Evolutionary conservation across 2,329 filamentous ascomycete genomes (phyloP).

Genomic region (Lizonia empirigonia): DNA sequence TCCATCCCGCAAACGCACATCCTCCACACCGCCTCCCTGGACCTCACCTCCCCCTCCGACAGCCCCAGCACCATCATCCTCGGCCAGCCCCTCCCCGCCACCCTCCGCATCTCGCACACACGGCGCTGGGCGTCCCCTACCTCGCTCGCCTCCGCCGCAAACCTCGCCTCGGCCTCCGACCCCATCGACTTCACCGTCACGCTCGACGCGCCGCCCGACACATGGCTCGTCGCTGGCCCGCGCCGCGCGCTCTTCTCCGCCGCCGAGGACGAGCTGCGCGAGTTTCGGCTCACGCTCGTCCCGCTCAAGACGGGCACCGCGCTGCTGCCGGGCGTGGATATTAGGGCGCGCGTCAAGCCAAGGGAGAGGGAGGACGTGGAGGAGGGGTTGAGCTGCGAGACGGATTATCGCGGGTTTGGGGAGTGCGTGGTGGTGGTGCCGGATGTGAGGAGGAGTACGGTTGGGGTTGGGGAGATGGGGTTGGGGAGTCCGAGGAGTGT

Average conservation of each 20-base stretch:
- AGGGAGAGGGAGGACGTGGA: constrained; percentile 35
- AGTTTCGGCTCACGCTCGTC: constrained; percentile 75
- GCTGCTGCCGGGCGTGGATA: constrained; percentile 78
- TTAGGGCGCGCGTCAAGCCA: constrained; percentile 63
- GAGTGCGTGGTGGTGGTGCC: constrained; percentile 77
- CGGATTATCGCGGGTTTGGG: constrained; percentile 77
- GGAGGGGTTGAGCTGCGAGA: constrained; percentile 66
- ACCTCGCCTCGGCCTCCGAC: constrained; percentile 40
- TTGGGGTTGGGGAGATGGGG: constrained; percentile 41
- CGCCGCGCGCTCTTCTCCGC: constrained; percentile 77
- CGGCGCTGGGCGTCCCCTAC: constrained; percentile 55
- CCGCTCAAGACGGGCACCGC: constrained; percentile 79
- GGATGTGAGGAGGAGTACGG: constrained; percentile 70
- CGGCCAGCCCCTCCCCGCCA: constrained; percentile 69
- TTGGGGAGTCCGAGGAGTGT: constrained; percentile 27
- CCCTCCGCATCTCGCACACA: constrained; percentile 63
- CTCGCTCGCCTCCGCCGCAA: constrained; percentile 32
- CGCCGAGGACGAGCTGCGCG: constrained; percentile 52
- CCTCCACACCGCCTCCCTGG: constrained; percentile 77
- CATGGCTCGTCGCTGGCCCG: constrained; percentile 85
- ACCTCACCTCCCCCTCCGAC: constrained; percentile 51
- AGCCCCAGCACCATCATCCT: constrained; percentile 55
- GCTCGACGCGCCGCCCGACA: constrained; percentile 72
- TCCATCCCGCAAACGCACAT: constrained; percentile 84
- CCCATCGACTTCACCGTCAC: constrained; percentile 83